Conservation (phyloP, 768 basidiomycete species). For the Hysterangium stoloniferum region DNA sequence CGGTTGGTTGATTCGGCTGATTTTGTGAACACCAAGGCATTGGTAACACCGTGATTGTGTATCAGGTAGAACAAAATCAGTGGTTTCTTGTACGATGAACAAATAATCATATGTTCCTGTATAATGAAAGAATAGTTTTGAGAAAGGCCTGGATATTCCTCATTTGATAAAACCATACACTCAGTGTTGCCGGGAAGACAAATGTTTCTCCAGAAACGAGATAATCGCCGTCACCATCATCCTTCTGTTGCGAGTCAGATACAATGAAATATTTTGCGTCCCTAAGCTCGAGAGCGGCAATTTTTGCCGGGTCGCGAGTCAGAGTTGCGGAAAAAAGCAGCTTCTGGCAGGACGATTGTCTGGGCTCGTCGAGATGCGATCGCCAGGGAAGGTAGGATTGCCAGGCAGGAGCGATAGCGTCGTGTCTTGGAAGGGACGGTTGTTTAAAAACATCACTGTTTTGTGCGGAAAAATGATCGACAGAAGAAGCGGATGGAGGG, state of each 20-base stretch:
- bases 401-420: conserved; percentile 59
- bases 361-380: conserved; percentile 50
- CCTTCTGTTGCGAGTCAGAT: conserved; percentile 37
- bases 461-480: conserved; percentile 1
- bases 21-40: conserved; percentile 93
- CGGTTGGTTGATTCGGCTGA: conserved; percentile 84
- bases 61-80: conserved; percentile 85
- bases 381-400: conserved; percentile 32
- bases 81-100: conserved; percentile 74
- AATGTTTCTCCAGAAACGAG: conserved; percentile 61
- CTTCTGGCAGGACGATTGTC: conserved; percentile 76
- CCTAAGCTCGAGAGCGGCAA: conserved; percentile 70
- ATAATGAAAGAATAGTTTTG: background rate
- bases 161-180: conserved; percentile 39
- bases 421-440: conserved; percentile 26
- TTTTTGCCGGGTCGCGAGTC: conserved; percentile 89
- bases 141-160: background rate
- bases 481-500: conserved; percentile 16
- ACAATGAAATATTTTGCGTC: conserved; percentile 87
- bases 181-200: conserved; percentile 72
- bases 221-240: conserved; percentile 25
- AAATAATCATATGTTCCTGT: conserved; percentile 84
- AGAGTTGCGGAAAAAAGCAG: conserved; percentile 94
- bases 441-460: background rate
- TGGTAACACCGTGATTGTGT: conserved; percentile 47